Evolutionary conservation across 2,329 filamentous ascomycete species (phyloP).

Genomic region (Diaporthe humulicola): DNA sequence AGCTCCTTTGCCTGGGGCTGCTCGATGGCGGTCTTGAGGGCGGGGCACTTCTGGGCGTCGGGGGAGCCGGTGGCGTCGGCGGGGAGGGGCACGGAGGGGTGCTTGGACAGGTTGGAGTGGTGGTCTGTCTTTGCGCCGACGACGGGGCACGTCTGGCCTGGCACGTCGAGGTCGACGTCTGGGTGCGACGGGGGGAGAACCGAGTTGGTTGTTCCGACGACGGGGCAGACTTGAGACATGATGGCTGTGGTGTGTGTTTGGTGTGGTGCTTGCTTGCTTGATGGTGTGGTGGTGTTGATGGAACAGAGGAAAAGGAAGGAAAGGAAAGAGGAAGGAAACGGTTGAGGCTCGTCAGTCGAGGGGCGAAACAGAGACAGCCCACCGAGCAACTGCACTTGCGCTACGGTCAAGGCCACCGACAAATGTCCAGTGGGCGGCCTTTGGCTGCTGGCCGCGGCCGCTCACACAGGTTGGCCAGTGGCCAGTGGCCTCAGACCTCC

Average conservation of each 20-base stretch:
- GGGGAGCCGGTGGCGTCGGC: conserved; percentile 44
- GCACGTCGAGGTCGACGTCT: conserved; percentile 55
- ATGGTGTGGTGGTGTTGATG: background rate
- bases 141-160: conserved; percentile 56
- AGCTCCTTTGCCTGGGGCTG: conserved; percentile 55
- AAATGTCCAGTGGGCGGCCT: background rate
- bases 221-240: conserved; percentile 52
- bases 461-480: background rate
- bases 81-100: conserved; percentile 52
- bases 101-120: conserved; percentile 55
- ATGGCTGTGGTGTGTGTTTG: conserved; percentile 36
- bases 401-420: background rate
- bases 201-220: conserved; percentile 57
- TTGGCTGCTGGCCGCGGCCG: conserved; percentile 10
- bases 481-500: conserved; percentile 22
- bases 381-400: background rate
- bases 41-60: conserved; percentile 56
- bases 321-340: background rate
- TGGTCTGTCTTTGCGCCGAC: conserved; percentile 58
- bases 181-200: conserved; percentile 56
- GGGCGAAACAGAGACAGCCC: conserved; percentile 23
- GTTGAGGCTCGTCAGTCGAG: background rate
- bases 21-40: conserved; percentile 50
- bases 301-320: background rate
- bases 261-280: background rate